Evolutionary conservation across 148 eudicot species (phyloP), one percentile per base, ranked within the genome.

Genomic region (Silene conica): DNA sequence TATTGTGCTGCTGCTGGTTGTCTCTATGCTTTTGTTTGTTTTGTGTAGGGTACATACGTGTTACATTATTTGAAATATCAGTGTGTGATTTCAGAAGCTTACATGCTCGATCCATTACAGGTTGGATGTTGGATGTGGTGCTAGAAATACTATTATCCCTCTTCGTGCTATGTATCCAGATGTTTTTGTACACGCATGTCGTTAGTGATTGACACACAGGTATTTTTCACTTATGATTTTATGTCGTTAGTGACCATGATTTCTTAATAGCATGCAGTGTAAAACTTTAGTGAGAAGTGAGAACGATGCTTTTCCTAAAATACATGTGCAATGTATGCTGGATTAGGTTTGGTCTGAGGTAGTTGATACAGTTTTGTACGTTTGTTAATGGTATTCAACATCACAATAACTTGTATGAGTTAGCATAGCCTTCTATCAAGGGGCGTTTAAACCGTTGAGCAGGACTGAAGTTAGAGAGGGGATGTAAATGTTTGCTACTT

Each of bases 131-230:
- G n/a, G n/a, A 54, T 95, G 99, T 83, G 99, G 99, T 73, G 96
- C 86, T 76, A 97, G 99, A 80, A 95, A 95, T 80, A 92, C 97
- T 26, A 80, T 92, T 77, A 92, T 86, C 70, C 99, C 99, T 82
- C 81, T 95, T 75, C 85, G 88, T 80, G 89, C 96, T 56, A 82
- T 89, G 12, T 90, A 86, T 65, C 94, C 90, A 15, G 83, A 85
- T 73, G 80, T 92, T 67, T 95, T 80, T 73, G 80, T 92, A 34
- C 91, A 95, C 84, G 99, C 96, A 57, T 95, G 99, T 81, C n/a
- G n/a, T n/a, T n/a, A n/a, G n/a, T 96, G 99, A 71, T 96, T 48
- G 99, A 96, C 81, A 92, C 99, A 60, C 97, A 92, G 97, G 98
- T 95, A 74, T 73, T 41, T 60, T 60, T 48, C 41, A 25, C 31